These are phyloP conservation scores for Porphyridium purpureum DNA, from an alignment of 23 red algal genomes.

Conservation along the genomic window DNA sequence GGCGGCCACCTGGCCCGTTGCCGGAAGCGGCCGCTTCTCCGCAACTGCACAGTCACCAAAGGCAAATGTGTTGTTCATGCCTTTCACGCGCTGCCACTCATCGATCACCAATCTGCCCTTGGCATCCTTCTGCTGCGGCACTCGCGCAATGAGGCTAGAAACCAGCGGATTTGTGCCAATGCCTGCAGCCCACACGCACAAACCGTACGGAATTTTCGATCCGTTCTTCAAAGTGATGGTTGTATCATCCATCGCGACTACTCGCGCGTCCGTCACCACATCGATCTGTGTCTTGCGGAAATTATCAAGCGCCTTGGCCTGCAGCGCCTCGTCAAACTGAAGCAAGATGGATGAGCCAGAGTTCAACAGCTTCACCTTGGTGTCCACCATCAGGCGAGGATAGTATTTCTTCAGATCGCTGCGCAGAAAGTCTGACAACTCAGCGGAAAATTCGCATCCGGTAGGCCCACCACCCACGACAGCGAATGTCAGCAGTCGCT, in stretches of 20 bases:
- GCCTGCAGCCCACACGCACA: conserved; percentile 87
- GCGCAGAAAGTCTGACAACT: conserved; percentile 1
- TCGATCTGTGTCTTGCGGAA: conserved; percentile 32
- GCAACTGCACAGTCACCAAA: conserved; percentile 59
- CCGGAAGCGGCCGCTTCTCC: conserved; percentile 11
- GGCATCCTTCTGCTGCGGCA: conserved; percentile 1
- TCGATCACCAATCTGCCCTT: conserved; percentile 50
- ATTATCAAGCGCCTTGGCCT: conserved; percentile 48
- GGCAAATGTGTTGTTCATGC: conserved; percentile 46
- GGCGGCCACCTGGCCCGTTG: conserved; percentile 25
- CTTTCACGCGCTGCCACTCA: conserved; percentile 58
- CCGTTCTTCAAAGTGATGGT: conserved; percentile 35
- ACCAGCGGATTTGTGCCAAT: conserved; percentile 55
- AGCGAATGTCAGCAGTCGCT: conserved; percentile 40
- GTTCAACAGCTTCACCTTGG: conserved; percentile 55
- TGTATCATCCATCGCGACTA: conserved; percentile 17
- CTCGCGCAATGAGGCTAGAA: conserved; percentile 4
- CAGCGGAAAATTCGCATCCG: conserved; percentile 65
- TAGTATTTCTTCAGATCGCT: neutral
- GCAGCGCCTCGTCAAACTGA: conserved; percentile 78
- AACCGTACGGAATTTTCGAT: conserved; percentile 31
- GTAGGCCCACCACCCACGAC: conserved; percentile 47
- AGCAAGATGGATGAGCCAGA: conserved; percentile 42
- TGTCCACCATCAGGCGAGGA: neutral
- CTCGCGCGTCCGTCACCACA: conserved; percentile 40